A percentile compares a stretch with the other conserved stretches of the same genome.
Evolutionary conservation across 2,329 filamentous ascomycete species (phyloP).

Genomic region (Ophidiomyces ophidiicola): DNA sequence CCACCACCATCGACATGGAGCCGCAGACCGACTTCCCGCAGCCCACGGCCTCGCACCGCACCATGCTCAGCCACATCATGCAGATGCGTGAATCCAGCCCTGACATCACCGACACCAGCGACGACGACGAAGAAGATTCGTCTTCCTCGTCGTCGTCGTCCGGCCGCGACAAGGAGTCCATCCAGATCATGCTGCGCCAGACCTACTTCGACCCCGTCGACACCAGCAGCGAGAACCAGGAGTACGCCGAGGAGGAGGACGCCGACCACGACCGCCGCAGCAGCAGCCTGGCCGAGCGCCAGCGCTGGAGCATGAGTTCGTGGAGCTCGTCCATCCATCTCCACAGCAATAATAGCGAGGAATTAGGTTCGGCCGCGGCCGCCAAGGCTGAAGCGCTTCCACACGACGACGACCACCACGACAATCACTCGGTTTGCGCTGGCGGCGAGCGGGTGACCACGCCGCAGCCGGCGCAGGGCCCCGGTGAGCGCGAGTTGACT

Average conservation of each 20-base stretch:
- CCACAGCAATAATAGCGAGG: slow-evolving; percentile 19
- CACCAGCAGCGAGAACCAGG: slow-evolving; percentile 23
- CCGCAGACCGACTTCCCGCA: slow-evolving; percentile 48
- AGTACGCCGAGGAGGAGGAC: slow-evolving; percentile 10
- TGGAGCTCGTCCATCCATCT: slow-evolving; percentile 31
- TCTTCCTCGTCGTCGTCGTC: background rate
- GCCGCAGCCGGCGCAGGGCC: slow-evolving; percentile 5
- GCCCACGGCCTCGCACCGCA: slow-evolving; percentile 25
- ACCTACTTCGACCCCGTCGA: slow-evolving; percentile 31
- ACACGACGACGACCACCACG: slow-evolving; percentile 4
- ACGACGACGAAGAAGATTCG: slow-evolving; percentile 26
- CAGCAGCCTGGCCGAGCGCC: slow-evolving; percentile 17
- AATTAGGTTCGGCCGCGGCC: background rate
- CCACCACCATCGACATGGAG: slow-evolving; percentile 54
- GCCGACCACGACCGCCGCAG: background rate
- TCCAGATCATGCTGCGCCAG: slow-evolving; percentile 43
- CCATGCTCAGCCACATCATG: slow-evolving; percentile 39
- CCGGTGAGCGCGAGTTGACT: background rate
- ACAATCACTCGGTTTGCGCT: background rate
- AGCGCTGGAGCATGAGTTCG: slow-evolving; percentile 35
- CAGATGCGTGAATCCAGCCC: slow-evolving; percentile 37
- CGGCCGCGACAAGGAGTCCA: slow-evolving; percentile 34
- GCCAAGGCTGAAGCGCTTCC: slow-evolving; percentile 4
- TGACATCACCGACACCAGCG: slow-evolving; percentile 28
- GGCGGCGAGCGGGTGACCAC: slow-evolving; percentile 9